Evolutionary conservation across 306 rosid species (phyloP).

Genomic region (Quercus dentata): DNA sequence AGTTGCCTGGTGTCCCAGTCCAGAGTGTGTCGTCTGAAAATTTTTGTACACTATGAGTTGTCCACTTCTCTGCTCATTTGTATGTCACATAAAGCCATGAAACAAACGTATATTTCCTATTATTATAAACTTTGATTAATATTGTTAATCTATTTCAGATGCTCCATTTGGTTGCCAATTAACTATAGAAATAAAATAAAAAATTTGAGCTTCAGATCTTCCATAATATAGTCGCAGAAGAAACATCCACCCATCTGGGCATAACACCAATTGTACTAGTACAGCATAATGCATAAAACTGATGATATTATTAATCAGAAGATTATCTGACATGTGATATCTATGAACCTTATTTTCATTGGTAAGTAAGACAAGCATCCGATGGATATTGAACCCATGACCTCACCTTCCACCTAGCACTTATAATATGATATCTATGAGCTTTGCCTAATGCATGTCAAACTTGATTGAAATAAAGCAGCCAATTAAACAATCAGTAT

Average conservation of each 20-base stretch:
- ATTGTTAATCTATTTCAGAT: neutral
- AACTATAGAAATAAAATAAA: neutral
- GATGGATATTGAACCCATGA: too few relatives aligned
- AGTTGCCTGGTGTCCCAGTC: conserved; percentile 70
- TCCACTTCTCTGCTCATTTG: neutral
- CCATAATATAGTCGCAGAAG: neutral
- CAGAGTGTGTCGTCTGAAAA: conserved; percentile 74
- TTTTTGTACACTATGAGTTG: neutral
- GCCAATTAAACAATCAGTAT: neutral
- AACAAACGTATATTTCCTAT: neutral
- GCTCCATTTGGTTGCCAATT: neutral
- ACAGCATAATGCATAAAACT: neutral
- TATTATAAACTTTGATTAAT: neutral
- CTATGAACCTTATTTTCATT: neutral
- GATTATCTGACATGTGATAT: neutral
- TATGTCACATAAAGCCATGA: neutral
- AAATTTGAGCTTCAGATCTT: neutral
- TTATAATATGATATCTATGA: neutral
- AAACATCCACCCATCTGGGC: neutral
- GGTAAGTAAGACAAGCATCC: too few relatives aligned
- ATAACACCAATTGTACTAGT: neutral
- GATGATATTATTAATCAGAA: neutral
- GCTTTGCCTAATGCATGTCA: neutral
- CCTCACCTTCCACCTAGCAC: too few relatives aligned
- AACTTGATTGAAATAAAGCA: neutral